These are phyloP conservation scores for Pseudopithomyces maydicus DNA, from an alignment of 2,329 filamentous ascomycete species.

Conservation along the genomic window DNA sequence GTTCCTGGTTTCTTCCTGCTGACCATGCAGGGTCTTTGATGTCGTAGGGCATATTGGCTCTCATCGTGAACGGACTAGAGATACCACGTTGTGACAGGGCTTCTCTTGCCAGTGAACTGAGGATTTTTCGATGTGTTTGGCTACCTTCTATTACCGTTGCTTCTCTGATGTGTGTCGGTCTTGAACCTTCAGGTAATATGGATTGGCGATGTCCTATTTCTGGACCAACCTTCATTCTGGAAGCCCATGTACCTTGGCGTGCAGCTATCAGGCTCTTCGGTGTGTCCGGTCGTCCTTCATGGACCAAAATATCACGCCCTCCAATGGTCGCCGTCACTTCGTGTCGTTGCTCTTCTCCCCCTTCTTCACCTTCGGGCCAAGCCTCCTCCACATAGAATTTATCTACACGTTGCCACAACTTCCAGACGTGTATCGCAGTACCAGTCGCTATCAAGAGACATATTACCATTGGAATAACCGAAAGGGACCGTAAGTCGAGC, in stretches of 20 bases:
- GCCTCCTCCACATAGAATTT: conserved; percentile 1
- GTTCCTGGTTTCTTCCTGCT: background rate
- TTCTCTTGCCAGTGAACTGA: background rate
- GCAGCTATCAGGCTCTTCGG: background rate
- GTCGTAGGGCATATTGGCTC: background rate
- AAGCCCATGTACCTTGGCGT: background rate
- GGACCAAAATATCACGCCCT: background rate
- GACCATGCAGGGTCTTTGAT: background rate
- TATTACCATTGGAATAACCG: background rate
- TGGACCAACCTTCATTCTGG: background rate
- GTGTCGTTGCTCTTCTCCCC: background rate
- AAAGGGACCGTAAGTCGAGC: background rate
- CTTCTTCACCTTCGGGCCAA: background rate
- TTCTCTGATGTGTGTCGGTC: background rate
- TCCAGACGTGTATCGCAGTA: background rate
- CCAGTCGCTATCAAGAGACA: background rate
- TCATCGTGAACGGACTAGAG: background rate
- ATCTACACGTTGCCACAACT: conserved; percentile 1
- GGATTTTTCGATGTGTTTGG: background rate
- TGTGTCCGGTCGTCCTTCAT: background rate
- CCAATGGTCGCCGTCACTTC: background rate
- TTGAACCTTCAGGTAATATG: background rate
- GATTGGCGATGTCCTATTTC: background rate
- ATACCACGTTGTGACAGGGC: background rate
- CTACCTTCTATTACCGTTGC: background rate